Evolutionary conservation across 805 yeast species (phyloP).

Genomic region (Pichia exigua): DNA sequence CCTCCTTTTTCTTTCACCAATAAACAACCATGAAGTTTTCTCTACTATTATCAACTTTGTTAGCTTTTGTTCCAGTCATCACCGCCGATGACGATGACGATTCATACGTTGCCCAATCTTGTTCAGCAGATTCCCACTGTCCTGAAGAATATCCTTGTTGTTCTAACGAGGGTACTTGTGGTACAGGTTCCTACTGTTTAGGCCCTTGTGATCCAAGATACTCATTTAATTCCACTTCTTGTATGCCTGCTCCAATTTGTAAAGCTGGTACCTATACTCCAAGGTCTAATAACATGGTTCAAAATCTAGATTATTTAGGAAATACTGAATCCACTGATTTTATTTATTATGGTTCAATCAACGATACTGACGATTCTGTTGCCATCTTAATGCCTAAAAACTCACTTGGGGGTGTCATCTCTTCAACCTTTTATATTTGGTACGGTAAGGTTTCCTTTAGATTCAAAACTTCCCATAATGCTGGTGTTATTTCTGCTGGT

Average conservation of each 20-base stretch:
- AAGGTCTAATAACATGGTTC: slow-evolving; percentile 23
- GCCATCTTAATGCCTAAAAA: slow-evolving; percentile 73
- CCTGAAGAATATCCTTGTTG: slow-evolving; percentile 85
- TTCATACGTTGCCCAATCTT: slow-evolving; percentile 23
- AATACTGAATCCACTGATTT: slow-evolving; percentile 61
- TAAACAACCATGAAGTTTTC: neutral
- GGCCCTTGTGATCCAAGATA: slow-evolving; percentile 81
- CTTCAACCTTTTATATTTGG: slow-evolving; percentile 78
- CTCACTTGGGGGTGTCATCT: slow-evolving; percentile 69
- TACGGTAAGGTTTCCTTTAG: slow-evolving; percentile 71
- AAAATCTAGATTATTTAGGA: slow-evolving; percentile 41
- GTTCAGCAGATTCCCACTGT: slow-evolving; percentile 51
- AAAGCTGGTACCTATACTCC: slow-evolving; percentile 38
- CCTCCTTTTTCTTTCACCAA: neutral
- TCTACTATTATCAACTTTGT: neutral
- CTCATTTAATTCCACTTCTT: slow-evolving; percentile 58
- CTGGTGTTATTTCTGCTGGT: slow-evolving; percentile 79
- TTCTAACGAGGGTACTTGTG: slow-evolving; percentile 54
- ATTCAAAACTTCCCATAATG: slow-evolving; percentile 63
- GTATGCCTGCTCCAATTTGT: slow-evolving; percentile 85
- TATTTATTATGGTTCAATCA: slow-evolving; percentile 57
- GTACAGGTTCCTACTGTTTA: slow-evolving; percentile 47
- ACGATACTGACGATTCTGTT: slow-evolving; percentile 47
- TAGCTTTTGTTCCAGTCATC: neutral
- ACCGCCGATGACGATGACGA: neutral